Base-by-base conservation (phyloP, 768 basidiomycete species). In the Coprinopsis marcescibilis region DNA sequence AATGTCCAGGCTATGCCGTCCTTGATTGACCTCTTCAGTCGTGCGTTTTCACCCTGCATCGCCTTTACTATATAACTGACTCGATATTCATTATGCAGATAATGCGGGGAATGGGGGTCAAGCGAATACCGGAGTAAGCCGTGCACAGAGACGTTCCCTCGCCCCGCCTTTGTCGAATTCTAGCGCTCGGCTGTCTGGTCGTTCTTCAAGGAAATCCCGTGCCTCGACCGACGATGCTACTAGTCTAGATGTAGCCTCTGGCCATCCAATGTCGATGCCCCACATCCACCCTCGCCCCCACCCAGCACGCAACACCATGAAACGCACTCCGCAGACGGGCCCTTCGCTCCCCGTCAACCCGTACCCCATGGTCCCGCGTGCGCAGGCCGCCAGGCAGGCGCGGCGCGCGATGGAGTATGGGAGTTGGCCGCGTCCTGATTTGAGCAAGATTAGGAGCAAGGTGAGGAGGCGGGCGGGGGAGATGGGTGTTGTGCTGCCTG, bases 101-200 rank as follows among this genome's bases (percentile, higher is more conserved):
- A 71, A 72, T 29, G 67, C 57, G 12, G 70, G 68, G 19, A 38
- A 57, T 17, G 67, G 60, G 11, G 70, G 69, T 30, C 49, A 53
- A 14, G 65, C 67, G 33, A 56, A 52, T 21, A 68, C 64, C 50
- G 65, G 70, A 27, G 30, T 43, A 25, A 33, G 58, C 15, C 45
- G 47, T n/a, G 26, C 25, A 13, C n/a, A 33, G 13, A 17, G 36
- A 8, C 27, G 27, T 19, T 40, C 39, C 4, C 35, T 4, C 26
- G 30, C 26, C 7, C 26, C 21, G 17, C 5, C 38, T 8, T 17
- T 36, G 12, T 36, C 35, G 7, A 11, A 17, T n/a, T 32, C 29
- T n/a, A 8, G 29, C 29, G 12, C 35, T 36, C 17, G 35, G 17
- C 17, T 19, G n/a, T n/a, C n/a, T n/a, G n/a, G n/a, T n/a, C n/a